Percentiles rank a stretch among this genome's conserved stretches.
Conservation (phyloP, 768 basidiomycete genomes). For the Lactifluus rugatus region DNA sequence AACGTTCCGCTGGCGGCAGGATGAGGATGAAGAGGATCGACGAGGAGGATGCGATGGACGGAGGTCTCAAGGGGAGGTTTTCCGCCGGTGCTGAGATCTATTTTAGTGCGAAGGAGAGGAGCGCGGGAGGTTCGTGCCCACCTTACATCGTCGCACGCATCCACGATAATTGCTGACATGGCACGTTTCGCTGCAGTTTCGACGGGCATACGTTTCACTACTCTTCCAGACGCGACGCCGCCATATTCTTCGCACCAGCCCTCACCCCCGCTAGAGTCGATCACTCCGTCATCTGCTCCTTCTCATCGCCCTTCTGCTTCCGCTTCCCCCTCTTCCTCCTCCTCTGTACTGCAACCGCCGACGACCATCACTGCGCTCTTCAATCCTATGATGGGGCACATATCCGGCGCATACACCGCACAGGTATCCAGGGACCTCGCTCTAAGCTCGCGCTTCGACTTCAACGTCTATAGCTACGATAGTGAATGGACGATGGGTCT, state of each 20-base stretch:
- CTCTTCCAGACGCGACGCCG: constrained; percentile 69
- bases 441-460: constrained; percentile 84
- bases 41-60: constrained; percentile 88
- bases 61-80: constrained; percentile 82
- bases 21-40: constrained; percentile 67
- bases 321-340: constrained; percentile 24
- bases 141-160: background rate
- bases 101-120: constrained; percentile 85
- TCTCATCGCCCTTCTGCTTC: constrained; percentile 22
- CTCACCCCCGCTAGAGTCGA: constrained; percentile 30
- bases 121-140: constrained; percentile 61
- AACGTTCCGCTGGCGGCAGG: constrained; percentile 23
- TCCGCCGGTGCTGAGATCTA: constrained; percentile 92
- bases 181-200: constrained; percentile 47
- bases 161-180: background rate
- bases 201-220: constrained; percentile 89
- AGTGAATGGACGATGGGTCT: constrained; percentile 94
- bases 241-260: constrained; percentile 44
- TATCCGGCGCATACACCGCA: constrained; percentile 86
- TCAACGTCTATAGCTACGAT: constrained; percentile 95
- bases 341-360: constrained; percentile 58
- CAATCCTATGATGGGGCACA: constrained; percentile 93
- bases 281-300: constrained; percentile 29
- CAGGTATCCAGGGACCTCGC: constrained; percentile 79
- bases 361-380: constrained; percentile 92